Percentiles rank a stretch among this genome's conserved stretches.
phyloP scores from a whole-genome alignment of 1,284 basidiomycete species.

The Trichosporon sp. region DNA sequence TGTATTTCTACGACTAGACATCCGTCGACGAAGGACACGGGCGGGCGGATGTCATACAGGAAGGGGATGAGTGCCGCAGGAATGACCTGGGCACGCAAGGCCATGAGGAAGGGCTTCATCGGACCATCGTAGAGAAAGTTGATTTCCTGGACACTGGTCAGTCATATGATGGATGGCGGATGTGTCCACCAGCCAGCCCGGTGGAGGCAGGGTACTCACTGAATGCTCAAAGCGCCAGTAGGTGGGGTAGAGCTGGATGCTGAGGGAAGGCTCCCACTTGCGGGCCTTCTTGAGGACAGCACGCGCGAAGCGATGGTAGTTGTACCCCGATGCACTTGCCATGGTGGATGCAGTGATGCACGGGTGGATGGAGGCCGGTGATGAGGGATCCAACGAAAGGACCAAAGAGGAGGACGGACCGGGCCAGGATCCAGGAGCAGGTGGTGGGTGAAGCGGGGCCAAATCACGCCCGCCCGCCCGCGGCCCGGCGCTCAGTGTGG shows the following conservation, averaged over 20 bases:
- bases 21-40: slow-evolving; percentile 55
- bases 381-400: neutral
- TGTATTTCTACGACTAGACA: slow-evolving; percentile 57
- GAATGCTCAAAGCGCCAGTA: slow-evolving; percentile 56
- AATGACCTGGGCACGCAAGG: slow-evolving; percentile 56
- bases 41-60: slow-evolving; percentile 53
- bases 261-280: slow-evolving; percentile 55
- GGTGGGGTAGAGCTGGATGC: slow-evolving; percentile 52
- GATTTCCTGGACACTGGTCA: slow-evolving; percentile 36
- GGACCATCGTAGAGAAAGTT: slow-evolving; percentile 56
- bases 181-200: slow-evolving; percentile 2
- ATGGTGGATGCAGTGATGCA: slow-evolving; percentile 35
- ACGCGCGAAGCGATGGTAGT: slow-evolving; percentile 56
- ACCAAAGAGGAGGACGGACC: neutral
- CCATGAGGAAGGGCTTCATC: slow-evolving; percentile 57
- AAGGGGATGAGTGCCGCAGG: slow-evolving; percentile 53
- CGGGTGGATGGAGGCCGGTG: neutral
- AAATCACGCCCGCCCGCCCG: neutral
- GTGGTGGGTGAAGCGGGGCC: slow-evolving; percentile 5
- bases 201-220: slow-evolving; percentile 37
- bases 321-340: slow-evolving; percentile 57
- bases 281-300: slow-evolving; percentile 56
- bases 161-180: too few species aligned
- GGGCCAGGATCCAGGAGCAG: neutral
- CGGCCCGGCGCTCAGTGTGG: neutral